phyloP scores from a whole-genome alignment of 495 filamentous ascomycete genomes.

The Penicillium roqueforti region DNA sequence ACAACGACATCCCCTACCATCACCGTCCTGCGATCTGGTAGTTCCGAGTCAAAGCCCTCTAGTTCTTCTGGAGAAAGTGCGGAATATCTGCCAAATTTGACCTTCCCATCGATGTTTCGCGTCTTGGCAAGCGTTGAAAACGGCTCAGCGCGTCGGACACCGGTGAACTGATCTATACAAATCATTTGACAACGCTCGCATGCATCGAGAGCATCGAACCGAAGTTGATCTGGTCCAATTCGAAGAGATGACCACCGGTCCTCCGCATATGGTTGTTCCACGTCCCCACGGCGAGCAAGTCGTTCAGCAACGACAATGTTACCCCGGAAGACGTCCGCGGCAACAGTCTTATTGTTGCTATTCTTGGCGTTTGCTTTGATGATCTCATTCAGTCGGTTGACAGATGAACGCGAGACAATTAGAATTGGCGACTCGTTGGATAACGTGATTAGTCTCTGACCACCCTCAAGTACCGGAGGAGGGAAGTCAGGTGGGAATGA shows the following conservation, averaged over 20 bases:
- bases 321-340: slow-evolving; percentile 71
- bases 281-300: slow-evolving; percentile 29
- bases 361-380: slow-evolving; percentile 53
- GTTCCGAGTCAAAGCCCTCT: slow-evolving; percentile 16
- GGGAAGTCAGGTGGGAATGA: slow-evolving; percentile 53
- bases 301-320: slow-evolving; percentile 73
- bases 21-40: slow-evolving; percentile 24
- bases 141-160: slow-evolving; percentile 72
- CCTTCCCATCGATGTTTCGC: slow-evolving; percentile 70
- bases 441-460: slow-evolving; percentile 61
- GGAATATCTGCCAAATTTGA: slow-evolving; percentile 83
- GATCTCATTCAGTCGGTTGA: slow-evolving; percentile 67
- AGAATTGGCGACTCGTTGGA: slow-evolving; percentile 94
- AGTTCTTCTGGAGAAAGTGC: slow-evolving; percentile 25
- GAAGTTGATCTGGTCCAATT: slow-evolving; percentile 33
- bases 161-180: slow-evolving; percentile 83
- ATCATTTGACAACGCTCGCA: slow-evolving; percentile 95
- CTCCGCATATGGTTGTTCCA: slow-evolving; percentile 54
- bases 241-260: slow-evolving; percentile 43
- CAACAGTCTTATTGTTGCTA: slow-evolving; percentile 48
- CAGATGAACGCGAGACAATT: slow-evolving; percentile 71
- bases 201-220: slow-evolving; percentile 68
- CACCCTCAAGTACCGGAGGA: slow-evolving; percentile 36
- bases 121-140: slow-evolving; percentile 86
- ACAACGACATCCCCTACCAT: slow-evolving; percentile 45